phyloP scores from a whole-genome alignment of 1,139 yeast genomes.

The Blastobotrys illinoisensis region DNA sequence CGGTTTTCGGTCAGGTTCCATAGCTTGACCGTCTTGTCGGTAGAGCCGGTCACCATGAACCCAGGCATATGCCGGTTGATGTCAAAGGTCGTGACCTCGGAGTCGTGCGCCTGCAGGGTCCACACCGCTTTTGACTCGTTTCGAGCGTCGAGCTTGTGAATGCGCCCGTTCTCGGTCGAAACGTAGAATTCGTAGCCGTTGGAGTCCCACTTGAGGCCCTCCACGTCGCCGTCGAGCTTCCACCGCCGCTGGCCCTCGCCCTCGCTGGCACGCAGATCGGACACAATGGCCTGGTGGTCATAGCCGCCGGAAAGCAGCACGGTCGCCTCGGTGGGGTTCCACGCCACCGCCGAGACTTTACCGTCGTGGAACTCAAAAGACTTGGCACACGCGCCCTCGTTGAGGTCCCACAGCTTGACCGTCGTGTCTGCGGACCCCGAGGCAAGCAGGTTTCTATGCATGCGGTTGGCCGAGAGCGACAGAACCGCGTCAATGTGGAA shows the following conservation, averaged over 20 bases:
- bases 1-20: conserved; percentile 61
- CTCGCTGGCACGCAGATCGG: conserved; percentile 81
- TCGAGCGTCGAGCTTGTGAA: conserved; percentile 85
- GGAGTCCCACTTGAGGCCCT: conserved; percentile 64
- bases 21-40: conserved; percentile 77
- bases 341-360: conserved; percentile 80
- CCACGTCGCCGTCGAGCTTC: conserved; percentile 74
- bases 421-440: conserved; percentile 96
- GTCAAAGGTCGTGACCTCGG: conserved; percentile 81
- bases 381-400: conserved; percentile 61
- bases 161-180: conserved; percentile 88
- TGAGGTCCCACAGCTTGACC: conserved; percentile 91
- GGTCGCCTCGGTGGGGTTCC: conserved; percentile 78
- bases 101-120: conserved; percentile 96
- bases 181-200: conserved; percentile 68
- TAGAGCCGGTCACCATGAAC: conserved; percentile 78
- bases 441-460: conserved; percentile 79
- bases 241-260: conserved; percentile 59
- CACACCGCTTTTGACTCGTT: conserved; percentile 63
- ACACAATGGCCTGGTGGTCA: conserved; percentile 70
- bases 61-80: conserved; percentile 66
- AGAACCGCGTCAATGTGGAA: conserved; percentile 94
- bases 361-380: conserved; percentile 53
- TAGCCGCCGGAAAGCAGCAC: conserved; percentile 89
- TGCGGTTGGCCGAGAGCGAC: conserved; percentile 75